Percentiles rank a stretch among this genome's conserved stretches.
Conservation (phyloP, 169 alveolate genomes). For the Cryptosporidium canis region DNA sequence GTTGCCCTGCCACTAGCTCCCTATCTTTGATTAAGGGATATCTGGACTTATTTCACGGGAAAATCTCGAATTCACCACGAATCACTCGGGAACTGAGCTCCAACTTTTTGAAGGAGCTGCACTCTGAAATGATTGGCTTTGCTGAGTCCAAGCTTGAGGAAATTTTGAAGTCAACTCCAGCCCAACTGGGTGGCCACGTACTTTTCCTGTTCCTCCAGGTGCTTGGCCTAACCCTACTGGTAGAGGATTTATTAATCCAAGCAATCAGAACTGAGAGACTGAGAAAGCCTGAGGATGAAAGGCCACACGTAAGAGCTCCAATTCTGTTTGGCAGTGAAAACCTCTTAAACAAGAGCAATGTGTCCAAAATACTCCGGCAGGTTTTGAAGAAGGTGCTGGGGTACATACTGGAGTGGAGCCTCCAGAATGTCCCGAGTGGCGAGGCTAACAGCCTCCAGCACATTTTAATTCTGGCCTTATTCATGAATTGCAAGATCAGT, state of each 20-base stretch:
- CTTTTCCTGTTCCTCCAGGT: neutral
- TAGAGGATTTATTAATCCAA: conserved; percentile 13
- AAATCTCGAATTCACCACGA: neutral
- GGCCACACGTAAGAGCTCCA: neutral
- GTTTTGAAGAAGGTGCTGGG: conserved; percentile 1
- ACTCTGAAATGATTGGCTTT: conserved; percentile 20
- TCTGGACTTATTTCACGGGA: neutral
- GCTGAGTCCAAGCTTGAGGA: neutral
- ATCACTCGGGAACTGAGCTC: neutral
- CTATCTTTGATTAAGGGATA: neutral
- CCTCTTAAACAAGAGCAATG: neutral
- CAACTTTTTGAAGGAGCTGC: neutral
- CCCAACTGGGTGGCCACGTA: neutral
- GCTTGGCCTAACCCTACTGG: neutral
- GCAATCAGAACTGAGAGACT: neutral
- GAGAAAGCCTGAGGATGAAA: neutral
- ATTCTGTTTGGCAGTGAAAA: neutral
- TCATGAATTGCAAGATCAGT: neutral
- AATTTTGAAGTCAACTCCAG: neutral
- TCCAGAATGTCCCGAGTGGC: neutral
- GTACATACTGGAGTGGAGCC: neutral
- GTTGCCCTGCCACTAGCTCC: neutral
- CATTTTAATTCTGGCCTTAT: conserved; percentile 5
- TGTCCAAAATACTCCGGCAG: conserved; percentile 27
- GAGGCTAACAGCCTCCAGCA: neutral